These are phyloP conservation scores for Stevia rebaudiana DNA, from an alignment of 140 eudicot species.

Conservation along the genomic window DNA sequence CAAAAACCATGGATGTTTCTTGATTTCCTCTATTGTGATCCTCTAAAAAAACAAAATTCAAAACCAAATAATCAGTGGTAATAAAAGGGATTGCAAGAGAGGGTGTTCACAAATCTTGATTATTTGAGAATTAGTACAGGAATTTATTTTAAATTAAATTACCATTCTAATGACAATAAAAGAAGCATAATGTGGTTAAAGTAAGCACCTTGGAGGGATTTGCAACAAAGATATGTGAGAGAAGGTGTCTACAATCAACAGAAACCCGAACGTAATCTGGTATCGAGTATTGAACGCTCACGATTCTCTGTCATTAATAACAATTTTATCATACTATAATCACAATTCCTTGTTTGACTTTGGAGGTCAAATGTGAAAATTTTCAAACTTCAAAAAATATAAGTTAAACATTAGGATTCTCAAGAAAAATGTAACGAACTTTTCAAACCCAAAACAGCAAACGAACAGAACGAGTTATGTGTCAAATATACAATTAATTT, in stretches of 20 bases:
- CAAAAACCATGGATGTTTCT: conserved; percentile 70
- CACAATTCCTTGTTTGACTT: background rate
- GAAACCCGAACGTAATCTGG: conserved; percentile 81
- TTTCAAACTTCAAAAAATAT: background rate
- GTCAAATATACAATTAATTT: background rate
- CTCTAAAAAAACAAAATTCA: conserved; percentile 42
- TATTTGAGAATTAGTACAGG: background rate
- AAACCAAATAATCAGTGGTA: background rate
- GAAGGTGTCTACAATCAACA: conserved; percentile 63
- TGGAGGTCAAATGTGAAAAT: conserved; percentile 2
- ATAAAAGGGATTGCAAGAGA: too few species aligned
- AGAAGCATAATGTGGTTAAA: background rate
- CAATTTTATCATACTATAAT: background rate
- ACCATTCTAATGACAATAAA: background rate
- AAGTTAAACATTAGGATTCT: background rate
- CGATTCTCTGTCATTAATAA: conserved; percentile 48
- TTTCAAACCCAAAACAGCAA: background rate
- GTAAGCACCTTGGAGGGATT: conserved; percentile 63
- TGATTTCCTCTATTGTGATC: conserved; percentile 56
- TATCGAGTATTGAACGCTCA: conserved; percentile 62
- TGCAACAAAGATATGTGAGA: conserved; percentile 71
- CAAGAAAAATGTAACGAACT: background rate
- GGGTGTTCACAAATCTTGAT: background rate
- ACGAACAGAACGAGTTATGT: background rate
- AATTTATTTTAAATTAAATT: background rate